Percentiles rank a stretch among this genome's conserved stretches.
These are phyloP conservation scores for Diaporthe amygdali DNA, from an alignment of 2,329 filamentous ascomycete genomes.

Conservation along the genomic window DNA sequence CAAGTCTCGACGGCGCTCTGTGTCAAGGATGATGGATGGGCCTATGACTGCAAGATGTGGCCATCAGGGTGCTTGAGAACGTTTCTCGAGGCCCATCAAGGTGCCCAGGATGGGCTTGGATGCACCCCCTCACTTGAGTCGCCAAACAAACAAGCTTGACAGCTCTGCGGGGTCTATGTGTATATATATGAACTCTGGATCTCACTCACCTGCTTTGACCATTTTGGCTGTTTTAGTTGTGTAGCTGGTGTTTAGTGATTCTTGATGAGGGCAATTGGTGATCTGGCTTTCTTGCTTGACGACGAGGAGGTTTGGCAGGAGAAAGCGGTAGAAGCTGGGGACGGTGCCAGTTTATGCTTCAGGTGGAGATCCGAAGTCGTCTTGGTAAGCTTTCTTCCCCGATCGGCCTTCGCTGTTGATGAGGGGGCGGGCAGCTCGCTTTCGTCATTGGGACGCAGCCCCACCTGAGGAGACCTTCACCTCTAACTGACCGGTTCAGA, in stretches of 20 bases:
- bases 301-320: conserved; percentile 22
- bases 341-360: conserved; percentile 19
- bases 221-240: conserved; percentile 72
- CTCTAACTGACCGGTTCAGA: background rate
- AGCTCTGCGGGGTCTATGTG: conserved; percentile 26
- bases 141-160: conserved; percentile 21
- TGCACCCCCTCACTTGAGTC: conserved; percentile 30
- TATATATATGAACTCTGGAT: conserved; percentile 13
- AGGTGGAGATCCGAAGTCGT: conserved; percentile 16
- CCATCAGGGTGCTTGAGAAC: conserved; percentile 34
- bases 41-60: conserved; percentile 16
- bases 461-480: conserved; percentile 3
- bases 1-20: background rate
- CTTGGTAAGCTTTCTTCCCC: conserved; percentile 19
- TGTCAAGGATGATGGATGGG: background rate
- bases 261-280: conserved; percentile 23
- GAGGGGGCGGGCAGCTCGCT: conserved; percentile 12
- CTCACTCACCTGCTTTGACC: conserved; percentile 92
- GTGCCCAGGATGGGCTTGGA: conserved; percentile 37
- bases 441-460: conserved; percentile 16
- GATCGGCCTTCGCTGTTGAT: background rate
- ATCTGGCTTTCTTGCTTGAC: conserved; percentile 12
- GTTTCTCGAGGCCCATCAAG: conserved; percentile 46
- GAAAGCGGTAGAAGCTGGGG: conserved; percentile 28
- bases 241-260: conserved; percentile 33